Percentiles rank a stretch among this genome's conserved stretches.
Conservation (phyloP, 1,284 basidiomycete genomes). For the Cutaneotrichosporon cavernicola region DNA sequence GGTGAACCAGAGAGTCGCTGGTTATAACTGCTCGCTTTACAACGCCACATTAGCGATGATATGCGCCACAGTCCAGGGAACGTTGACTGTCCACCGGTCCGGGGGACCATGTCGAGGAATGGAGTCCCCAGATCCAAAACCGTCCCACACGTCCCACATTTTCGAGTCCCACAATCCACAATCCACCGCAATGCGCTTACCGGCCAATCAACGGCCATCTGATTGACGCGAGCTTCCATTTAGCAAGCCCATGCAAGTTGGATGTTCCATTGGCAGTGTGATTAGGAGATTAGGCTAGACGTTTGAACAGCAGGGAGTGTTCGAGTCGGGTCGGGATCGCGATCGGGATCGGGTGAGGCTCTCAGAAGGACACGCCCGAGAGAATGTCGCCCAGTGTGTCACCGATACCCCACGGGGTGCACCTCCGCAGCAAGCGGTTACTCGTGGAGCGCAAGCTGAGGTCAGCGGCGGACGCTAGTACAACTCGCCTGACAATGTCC, state of each 20-base stretch:
- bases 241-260: too few relatives aligned
- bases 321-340: too few relatives aligned
- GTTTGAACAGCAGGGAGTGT: too few relatives aligned
- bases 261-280: too few relatives aligned
- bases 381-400: constrained; percentile 17
- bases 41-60: too few relatives aligned
- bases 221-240: too few relatives aligned
- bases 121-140: background rate
- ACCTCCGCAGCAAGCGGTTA: constrained; percentile 16
- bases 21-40: too few relatives aligned
- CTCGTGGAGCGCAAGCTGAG: constrained; percentile 17
- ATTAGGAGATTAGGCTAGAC: too few relatives aligned
- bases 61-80: too few relatives aligned
- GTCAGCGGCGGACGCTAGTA: background rate
- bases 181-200: too few relatives aligned
- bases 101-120: background rate
- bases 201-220: too few relatives aligned
- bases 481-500: constrained; percentile 18
- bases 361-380: constrained; percentile 11
- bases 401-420: constrained; percentile 19
- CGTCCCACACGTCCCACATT: background rate
- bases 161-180: background rate
- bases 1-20: background rate
- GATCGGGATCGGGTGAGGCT: too few relatives aligned
- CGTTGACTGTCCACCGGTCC: background rate